A percentile compares a stretch with the other conserved stretches of the same genome.
Evolutionary conservation across 2,329 filamentous ascomycete genomes (phyloP).

Genomic region (Fusarium sterilihyphosum): DNA sequence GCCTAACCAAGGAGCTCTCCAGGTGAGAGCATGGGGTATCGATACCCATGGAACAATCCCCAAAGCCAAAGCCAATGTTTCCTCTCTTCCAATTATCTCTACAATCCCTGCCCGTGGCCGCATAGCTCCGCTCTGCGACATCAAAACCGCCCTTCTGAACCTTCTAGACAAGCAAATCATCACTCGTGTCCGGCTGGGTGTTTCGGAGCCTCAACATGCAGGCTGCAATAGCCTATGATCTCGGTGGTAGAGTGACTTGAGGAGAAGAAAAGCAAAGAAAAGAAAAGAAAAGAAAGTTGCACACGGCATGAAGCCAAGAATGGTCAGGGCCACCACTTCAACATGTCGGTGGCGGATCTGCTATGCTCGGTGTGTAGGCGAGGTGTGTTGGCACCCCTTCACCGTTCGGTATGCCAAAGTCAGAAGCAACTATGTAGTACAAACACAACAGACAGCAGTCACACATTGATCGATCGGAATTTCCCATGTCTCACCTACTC

Average conservation of each 20-base stretch:
- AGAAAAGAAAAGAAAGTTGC: background rate
- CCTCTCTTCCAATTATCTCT: conserved; percentile 21
- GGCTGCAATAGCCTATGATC: background rate
- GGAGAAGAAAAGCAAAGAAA: conserved; percentile 1
- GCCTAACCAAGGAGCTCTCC: background rate
- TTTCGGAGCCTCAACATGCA: conserved; percentile 10
- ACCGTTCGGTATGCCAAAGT: background rate
- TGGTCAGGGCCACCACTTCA: background rate
- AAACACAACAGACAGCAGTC: background rate
- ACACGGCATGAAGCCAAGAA: background rate
- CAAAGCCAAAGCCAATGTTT: background rate
- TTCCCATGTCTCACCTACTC: background rate
- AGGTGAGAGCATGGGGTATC: conserved; percentile 12
- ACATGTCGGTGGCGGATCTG: conserved; percentile 17
- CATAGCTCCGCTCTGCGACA: conserved; percentile 9
- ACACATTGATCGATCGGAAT: background rate
- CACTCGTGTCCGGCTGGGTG: conserved; percentile 30
- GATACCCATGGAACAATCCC: background rate
- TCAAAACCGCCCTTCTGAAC: conserved; percentile 16
- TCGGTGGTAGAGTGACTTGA: background rate
- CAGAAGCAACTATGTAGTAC: background rate
- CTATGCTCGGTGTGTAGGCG: conserved; percentile 20
- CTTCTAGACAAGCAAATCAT: conserved; percentile 28
- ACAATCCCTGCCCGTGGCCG: conserved; percentile 10
- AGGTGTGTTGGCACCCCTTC: conserved; percentile 10